phyloP scores from a whole-genome alignment of 2,329 filamentous ascomycete genomes.

The Aspergillus hiratsukae region DNA sequence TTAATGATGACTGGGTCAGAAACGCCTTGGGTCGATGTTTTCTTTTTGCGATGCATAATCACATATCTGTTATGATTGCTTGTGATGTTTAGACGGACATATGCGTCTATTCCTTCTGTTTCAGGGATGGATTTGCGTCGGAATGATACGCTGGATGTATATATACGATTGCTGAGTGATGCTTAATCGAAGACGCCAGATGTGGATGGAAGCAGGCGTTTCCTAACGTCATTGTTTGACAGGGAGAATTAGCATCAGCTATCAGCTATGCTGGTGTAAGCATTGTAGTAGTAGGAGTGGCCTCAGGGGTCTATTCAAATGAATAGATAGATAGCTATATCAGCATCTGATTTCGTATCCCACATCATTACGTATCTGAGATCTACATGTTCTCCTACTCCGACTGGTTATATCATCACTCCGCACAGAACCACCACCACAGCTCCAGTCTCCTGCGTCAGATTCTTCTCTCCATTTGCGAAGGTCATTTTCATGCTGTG shows the following conservation, averaged over 20 bases:
- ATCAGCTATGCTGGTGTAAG: neutral
- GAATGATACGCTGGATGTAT: neutral
- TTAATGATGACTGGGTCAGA: no score
- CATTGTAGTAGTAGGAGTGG: neutral
- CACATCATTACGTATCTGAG: no score
- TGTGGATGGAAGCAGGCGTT: constrained; percentile 18
- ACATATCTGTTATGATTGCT: constrained; percentile 2
- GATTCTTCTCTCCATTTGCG: neutral
- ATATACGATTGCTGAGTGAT: neutral
- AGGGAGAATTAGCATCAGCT: neutral
- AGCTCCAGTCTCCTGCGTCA: neutral
- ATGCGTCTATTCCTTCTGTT: neutral
- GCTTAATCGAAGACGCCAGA: constrained; percentile 8
- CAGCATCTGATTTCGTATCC: neutral
- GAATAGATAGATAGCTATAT: neutral
- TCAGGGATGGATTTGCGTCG: neutral
- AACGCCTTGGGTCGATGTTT: neutral
- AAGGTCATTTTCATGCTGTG: neutral
- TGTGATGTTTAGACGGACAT: neutral
- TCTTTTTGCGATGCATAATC: neutral
- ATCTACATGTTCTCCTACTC: neutral
- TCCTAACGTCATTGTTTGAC: constrained; percentile 12
- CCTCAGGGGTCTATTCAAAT: neutral
- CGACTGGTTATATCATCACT: neutral
- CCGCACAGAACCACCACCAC: neutral